These are phyloP conservation scores for Polyrhizophydium stewartii DNA, from an alignment of 371 early-diverging fungal genomes.

Conservation along the genomic window DNA sequence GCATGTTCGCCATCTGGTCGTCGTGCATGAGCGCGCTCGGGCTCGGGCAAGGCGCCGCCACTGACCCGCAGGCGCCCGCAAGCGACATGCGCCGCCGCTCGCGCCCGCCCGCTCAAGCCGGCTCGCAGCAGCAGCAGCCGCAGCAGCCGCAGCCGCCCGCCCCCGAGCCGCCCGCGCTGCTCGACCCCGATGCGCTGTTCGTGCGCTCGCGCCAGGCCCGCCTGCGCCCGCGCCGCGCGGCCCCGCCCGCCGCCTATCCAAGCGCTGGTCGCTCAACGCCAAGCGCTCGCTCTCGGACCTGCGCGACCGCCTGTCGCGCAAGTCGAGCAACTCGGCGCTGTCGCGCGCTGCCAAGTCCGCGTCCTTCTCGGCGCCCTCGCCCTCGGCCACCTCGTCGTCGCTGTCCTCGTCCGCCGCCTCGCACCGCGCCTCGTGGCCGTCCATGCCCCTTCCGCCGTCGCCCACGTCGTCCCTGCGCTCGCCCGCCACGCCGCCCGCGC, in stretches of 20 bases:
- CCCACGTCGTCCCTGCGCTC: neutral
- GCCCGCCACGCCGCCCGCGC: neutral
- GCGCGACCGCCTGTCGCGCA: neutral
- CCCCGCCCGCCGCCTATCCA: neutral
- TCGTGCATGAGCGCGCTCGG: neutral
- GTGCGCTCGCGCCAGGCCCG: constrained; percentile 45
- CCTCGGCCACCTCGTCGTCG: neutral
- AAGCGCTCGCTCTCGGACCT: neutral
- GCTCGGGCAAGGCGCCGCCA: no score
- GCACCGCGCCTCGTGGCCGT: neutral
- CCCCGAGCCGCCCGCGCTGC: constrained; percentile 46
- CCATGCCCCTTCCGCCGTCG: no score
- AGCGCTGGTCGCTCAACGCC: neutral
- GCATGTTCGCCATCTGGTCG: neutral
- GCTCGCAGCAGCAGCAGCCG: constrained; percentile 6
- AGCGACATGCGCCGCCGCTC: neutral
- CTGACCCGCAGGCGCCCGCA: neutral
- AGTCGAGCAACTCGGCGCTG: neutral
- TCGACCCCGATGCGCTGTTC: constrained; percentile 60
- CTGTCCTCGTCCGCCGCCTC: neutral
- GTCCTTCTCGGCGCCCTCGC: neutral
- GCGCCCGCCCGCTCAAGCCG: neutral
- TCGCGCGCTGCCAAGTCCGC: neutral
- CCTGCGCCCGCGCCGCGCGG: neutral
- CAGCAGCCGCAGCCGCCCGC: constrained; percentile 24